Evolutionary conservation across 2,329 filamentous ascomycete genomes (phyloP), one percentile per base, ranked within the genome.

Genomic region (Botrytis aclada): DNA sequence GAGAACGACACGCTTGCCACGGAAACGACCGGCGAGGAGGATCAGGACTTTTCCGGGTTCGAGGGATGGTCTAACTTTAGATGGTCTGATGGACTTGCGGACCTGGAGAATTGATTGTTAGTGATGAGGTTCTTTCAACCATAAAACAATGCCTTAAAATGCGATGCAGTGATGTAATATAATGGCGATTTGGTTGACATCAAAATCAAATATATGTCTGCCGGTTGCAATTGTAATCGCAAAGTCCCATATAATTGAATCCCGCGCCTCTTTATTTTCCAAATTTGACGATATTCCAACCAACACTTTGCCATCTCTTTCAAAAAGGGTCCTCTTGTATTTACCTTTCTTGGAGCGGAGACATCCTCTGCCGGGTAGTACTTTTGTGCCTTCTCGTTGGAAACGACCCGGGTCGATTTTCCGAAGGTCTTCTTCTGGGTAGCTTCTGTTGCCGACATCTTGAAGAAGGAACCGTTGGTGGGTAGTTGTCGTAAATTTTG

Each of bases 1-100:
- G 87, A 98, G 94, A 83, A 99, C 89, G 83, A 99, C 96, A 85
- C 96, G 96, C 94, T 99, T 99, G 90, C 96, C 96, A 83, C 96
- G 95, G 94, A 98, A 99, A 84, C 96, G 96, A 83, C 96, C 96
- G 85, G 96, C 96, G 84, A 99, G 94, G 85, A 99, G 94, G 87
- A 99, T 99, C 84, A 99, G 93, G 84, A 99, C 90, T 84, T 94
- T 93, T 83, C 96, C 96, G 84, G 96, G 95, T 86, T 94, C 89
- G 83, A 99, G 95, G 80, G 93, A 92, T 83, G 92, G 86, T 84
- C 96, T 94, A 82, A 94, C 90, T 86, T 94, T 91, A 86, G 94
- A 92, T 82, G 94, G 88, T 83, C 93, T 94, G 85, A 95, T 85
- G 82, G 94, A 87, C 90, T 99, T 99, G 91, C 96, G 96, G 86